These are phyloP conservation scores for Fusarium guadeloupense DNA, from an alignment of 2,329 filamentous ascomycete genomes.

Conservation along the genomic window DNA sequence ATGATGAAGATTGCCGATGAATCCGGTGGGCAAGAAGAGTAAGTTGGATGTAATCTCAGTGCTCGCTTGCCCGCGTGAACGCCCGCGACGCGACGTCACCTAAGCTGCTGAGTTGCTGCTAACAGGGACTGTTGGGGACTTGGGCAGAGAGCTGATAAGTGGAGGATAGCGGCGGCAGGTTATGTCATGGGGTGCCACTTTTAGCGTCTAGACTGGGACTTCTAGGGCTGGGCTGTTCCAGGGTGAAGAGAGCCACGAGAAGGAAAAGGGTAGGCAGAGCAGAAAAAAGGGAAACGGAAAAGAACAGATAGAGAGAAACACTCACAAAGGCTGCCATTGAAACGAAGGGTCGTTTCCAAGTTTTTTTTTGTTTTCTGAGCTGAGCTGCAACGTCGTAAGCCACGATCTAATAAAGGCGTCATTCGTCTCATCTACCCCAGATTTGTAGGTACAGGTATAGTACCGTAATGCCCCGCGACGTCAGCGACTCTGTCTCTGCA, in stretches of 20 bases:
- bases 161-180: slow-evolving; percentile 8
- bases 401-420: slow-evolving; percentile 42
- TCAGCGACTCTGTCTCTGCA: slow-evolving; percentile 20
- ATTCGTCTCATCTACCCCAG: slow-evolving; percentile 41
- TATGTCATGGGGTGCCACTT: slow-evolving; percentile 42
- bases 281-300: not conserved
- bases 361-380: slow-evolving; percentile 34
- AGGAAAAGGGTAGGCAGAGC: not conserved
- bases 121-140: too few relatives aligned
- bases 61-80: slow-evolving; percentile 15
- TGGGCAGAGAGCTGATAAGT: slow-evolving; percentile 20
- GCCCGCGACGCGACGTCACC: slow-evolving; percentile 40
- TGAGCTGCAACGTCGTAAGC: slow-evolving; percentile 36
- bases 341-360: slow-evolving; percentile 31
- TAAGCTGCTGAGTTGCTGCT: slow-evolving; percentile 10
- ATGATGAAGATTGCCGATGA: not conserved
- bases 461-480: slow-evolving; percentile 32
- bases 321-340: slow-evolving; percentile 51
- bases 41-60: slow-evolving; percentile 8
- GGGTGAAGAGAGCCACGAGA: not conserved
- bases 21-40: not conserved
- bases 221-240: not conserved
- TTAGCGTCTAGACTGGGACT: slow-evolving; percentile 14
- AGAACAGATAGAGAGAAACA: not conserved
- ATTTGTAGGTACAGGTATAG: too few relatives aligned